phyloP scores from a whole-genome alignment of 73 alveolate species.

The Symbiodinium natans region DNA sequence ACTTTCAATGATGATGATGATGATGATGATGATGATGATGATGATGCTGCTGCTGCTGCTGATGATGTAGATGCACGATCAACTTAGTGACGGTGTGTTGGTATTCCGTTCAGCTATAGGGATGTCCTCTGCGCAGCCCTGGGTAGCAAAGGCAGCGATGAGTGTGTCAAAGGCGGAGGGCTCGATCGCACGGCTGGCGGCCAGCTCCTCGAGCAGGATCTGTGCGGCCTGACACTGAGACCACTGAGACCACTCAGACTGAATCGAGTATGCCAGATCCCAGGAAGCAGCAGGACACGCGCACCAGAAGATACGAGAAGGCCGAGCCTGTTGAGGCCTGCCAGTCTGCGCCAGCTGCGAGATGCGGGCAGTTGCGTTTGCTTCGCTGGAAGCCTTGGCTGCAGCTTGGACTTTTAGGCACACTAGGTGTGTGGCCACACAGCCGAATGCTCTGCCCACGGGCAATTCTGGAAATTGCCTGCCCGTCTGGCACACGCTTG shows the following conservation, averaged over 20 bases:
- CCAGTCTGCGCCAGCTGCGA: not conserved
- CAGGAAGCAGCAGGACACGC: too few species aligned
- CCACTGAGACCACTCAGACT: not conserved
- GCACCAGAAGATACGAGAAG: not conserved
- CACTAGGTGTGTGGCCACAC: too few species aligned
- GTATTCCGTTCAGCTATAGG: too few species aligned
- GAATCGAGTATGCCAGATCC: not conserved
- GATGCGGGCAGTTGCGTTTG: not conserved
- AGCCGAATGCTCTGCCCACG: too few species aligned
- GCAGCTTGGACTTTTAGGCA: not conserved
- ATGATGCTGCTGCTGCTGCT: too few species aligned
- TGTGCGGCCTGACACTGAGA: slow-evolving; percentile 31
- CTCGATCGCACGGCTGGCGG: not conserved
- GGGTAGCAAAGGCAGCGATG: slow-evolving; percentile 38
- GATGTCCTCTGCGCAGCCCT: slow-evolving; percentile 35
- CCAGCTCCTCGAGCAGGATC: slow-evolving; percentile 37
- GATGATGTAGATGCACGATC: not conserved
- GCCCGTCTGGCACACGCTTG: not conserved
- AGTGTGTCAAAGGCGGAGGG: slow-evolving; percentile 27
- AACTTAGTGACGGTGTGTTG: not conserved
- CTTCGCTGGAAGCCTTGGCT: not conserved
- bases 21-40: not conserved
- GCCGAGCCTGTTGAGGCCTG: not conserved
- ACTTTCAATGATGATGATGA: not conserved
- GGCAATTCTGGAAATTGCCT: too few species aligned